These are phyloP conservation scores for Pseudocohnilembus persalinus DNA, from an alignment of 169 alveolate species.

Conservation along the genomic window DNA sequence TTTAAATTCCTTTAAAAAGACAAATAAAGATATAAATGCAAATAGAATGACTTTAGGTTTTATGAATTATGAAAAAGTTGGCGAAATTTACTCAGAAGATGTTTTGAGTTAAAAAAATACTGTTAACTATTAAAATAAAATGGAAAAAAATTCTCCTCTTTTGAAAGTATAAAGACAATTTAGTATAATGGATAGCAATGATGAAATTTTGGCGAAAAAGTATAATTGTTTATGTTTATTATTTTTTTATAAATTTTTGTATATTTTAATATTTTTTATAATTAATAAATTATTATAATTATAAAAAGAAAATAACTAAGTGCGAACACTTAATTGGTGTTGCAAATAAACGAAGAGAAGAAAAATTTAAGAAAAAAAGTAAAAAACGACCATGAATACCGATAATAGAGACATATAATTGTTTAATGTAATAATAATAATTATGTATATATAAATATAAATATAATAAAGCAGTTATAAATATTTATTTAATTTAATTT, in stretches of 20 bases:
- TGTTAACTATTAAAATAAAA: not conserved
- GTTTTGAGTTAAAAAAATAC: conserved; percentile 1
- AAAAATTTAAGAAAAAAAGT: not conserved
- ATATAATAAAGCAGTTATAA: not conserved
- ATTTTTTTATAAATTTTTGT: not conserved
- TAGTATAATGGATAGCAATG: not conserved
- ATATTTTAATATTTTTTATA: too few species aligned
- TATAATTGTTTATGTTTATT: not conserved
- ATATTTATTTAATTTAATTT: not conserved
- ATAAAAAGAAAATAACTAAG: conserved; percentile 8
- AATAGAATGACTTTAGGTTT: conserved; percentile 23
- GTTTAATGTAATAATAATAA: not conserved
- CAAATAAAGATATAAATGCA: conserved; percentile 18
- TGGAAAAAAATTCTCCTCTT: not conserved
- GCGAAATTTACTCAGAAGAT: not conserved
- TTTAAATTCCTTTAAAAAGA: too few species aligned
- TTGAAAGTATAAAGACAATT: not conserved
- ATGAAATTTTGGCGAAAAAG: not conserved
- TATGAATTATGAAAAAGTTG: conserved; percentile 19
- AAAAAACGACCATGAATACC: not conserved
- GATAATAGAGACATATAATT: not conserved
- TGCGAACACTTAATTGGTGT: conserved; percentile 6
- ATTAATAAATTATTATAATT: not conserved
- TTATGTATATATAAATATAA: not conserved
- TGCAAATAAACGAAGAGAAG: conserved; percentile 5